Evolutionary conservation across 140 eudicot genomes (phyloP).

Genomic region (Bidens hawaiensis): DNA sequence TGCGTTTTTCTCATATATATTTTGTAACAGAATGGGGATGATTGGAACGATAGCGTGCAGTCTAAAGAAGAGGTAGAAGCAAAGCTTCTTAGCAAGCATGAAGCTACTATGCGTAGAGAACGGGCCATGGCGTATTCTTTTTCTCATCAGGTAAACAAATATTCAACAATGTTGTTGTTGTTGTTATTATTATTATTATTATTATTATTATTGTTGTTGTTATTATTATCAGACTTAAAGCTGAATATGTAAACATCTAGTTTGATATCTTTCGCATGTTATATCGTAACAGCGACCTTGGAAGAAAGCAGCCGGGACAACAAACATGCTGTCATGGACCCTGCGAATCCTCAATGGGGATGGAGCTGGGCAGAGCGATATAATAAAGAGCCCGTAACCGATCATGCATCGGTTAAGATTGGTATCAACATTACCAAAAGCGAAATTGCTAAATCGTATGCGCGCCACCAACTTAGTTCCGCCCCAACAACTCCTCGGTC

Average conservation of each 20-base stretch:
- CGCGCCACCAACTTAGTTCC: slow-evolving; percentile 52
- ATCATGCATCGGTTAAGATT: slow-evolving; percentile 30
- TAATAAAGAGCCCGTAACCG: slow-evolving; percentile 21
- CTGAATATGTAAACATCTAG: background rate
- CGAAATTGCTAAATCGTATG: slow-evolving; percentile 52
- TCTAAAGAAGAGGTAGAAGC: slow-evolving; percentile 68
- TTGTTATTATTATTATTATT: no score
- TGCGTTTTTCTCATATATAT: background rate
- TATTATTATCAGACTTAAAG: background rate
- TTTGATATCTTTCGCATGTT: background rate
- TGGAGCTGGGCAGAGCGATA: slow-evolving; percentile 77
- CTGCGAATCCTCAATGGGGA: slow-evolving; percentile 76
- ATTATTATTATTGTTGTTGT: no score
- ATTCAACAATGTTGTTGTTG: no score
- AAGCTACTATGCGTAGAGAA: slow-evolving; percentile 71
- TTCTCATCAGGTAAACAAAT: slow-evolving; percentile 65
- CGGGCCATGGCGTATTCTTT: slow-evolving; percentile 65
- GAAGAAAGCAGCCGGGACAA: slow-evolving; percentile 44
- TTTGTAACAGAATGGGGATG: slow-evolving; percentile 47
- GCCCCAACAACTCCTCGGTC: slow-evolving; percentile 39
- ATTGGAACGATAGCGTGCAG: slow-evolving; percentile 59
- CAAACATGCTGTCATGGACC: slow-evolving; percentile 66
- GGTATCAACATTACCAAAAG: slow-evolving; percentile 36
- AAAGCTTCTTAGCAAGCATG: slow-evolving; percentile 49
- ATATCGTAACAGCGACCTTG: slow-evolving; percentile 39